A percentile compares a stretch with the other conserved stretches of the same genome.
Conservation (phyloP, 768 basidiomycete genomes). For the Gloeophyllum trabeum region DNA sequence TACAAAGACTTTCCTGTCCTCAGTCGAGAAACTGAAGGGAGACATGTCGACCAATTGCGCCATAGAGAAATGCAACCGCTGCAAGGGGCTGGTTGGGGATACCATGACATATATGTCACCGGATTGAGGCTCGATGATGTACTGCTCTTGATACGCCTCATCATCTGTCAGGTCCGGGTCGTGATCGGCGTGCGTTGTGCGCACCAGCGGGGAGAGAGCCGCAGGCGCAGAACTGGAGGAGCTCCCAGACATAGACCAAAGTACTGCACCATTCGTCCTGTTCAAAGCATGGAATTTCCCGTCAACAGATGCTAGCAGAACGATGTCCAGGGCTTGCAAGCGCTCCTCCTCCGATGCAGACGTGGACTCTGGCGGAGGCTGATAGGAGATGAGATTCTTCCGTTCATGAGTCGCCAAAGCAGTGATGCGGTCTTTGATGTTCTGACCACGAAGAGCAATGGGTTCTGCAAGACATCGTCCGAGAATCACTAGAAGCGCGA, state of each 20-base stretch:
- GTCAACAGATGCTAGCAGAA: constrained; percentile 88
- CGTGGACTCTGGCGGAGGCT: constrained; percentile 12
- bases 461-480: background rate
- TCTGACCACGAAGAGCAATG: background rate
- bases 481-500: background rate
- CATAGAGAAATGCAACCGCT: constrained; percentile 88
- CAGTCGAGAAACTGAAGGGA: constrained; percentile 66
- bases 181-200: constrained; percentile 30
- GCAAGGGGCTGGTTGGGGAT: constrained; percentile 55
- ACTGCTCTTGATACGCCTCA: constrained; percentile 59
- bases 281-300: constrained; percentile 93
- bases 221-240: constrained; percentile 26
- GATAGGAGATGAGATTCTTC: constrained; percentile 13
- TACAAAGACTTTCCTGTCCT: constrained; percentile 67
- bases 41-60: constrained; percentile 85
- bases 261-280: constrained; percentile 64
- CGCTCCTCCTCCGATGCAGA: background rate
- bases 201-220: constrained; percentile 6
- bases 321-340: constrained; percentile 44
- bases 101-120: constrained; percentile 88
- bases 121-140: constrained; percentile 91
- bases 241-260: constrained; percentile 83
- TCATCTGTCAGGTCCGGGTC: constrained; percentile 55
- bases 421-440: constrained; percentile 1
- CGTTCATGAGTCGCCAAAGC: constrained; percentile 10